phyloP scores from a whole-genome alignment of 2,329 filamentous ascomycete species.

The Aspergillus sergii region DNA sequence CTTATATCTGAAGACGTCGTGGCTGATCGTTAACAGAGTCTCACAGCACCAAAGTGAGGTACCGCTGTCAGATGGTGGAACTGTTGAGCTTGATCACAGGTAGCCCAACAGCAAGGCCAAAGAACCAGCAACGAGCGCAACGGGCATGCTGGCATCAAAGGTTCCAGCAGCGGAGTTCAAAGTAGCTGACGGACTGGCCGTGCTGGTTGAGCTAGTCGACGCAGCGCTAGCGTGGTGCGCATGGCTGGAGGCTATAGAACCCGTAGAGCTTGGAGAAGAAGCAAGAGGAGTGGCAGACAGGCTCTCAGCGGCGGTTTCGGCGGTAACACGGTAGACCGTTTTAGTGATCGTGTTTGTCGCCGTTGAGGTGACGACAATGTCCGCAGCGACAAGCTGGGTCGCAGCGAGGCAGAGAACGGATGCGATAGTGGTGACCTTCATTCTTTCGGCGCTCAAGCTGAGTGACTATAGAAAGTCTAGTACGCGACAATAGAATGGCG shows the following conservation, averaged over 20 bases:
- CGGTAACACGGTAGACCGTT: conserved; percentile 48
- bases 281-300: conserved; percentile 19
- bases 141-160: conserved; percentile 29
- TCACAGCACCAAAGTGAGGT: background rate
- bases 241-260: conserved; percentile 18
- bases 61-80: background rate
- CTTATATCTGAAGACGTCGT: background rate
- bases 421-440: conserved; percentile 40
- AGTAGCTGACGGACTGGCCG: conserved; percentile 27
- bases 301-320: conserved; percentile 32
- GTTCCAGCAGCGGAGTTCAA: conserved; percentile 20
- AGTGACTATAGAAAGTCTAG: background rate
- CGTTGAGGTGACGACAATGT: conserved; percentile 29
- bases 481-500: background rate
- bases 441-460: conserved; percentile 20
- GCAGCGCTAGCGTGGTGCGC: conserved; percentile 12
- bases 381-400: conserved; percentile 33
- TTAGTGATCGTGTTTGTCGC: conserved; percentile 44
- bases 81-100: conserved; percentile 28
- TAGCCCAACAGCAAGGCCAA: conserved; percentile 41
- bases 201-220: conserved; percentile 18
- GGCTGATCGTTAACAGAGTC: too few relatives aligned
- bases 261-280: conserved; percentile 34
- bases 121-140: conserved; percentile 40
- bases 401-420: conserved; percentile 39